Evolutionary conservation across 2,329 filamentous ascomycete genomes (phyloP), one percentile per base, ranked within the genome.

Genomic region (Fusarium miscanthi): DNA sequence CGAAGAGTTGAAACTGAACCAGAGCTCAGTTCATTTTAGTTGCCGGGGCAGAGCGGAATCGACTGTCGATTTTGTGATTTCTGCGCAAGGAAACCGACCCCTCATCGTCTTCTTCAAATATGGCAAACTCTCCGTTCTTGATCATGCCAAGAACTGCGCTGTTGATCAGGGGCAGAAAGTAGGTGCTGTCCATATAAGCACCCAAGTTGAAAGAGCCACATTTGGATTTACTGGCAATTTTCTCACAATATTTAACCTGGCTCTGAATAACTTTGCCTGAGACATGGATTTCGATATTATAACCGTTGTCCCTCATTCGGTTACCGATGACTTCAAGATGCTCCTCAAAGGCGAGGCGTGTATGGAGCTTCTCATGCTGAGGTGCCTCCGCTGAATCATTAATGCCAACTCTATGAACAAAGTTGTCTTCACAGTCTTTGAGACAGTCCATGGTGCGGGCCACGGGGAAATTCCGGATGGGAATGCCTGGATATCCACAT

Each of bases 101-200:
- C 1, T 1, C 0, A 5, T 8, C 6, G 9, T n/a, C 45, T 3
- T 0, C 3, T 8, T 16, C 17, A n/a, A 52, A 52, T 37, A 52
- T 0, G 33, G 33, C 49, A 38, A 52, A 52, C 13, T 52, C 49
- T 16, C 49, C 23, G 3, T 13, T 6, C 23, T 27, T 52, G 33
- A 52, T 13, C 0, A 9, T 16, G 2, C 49, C 33, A 9, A 21
- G 0, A 38, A 3, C 49, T 38, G 33, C 49, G 6, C n/a, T 1
- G 2, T 0, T 1, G 13, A 52, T 52, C 19, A 52, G 8, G 33
- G 49, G 33, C 9, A 52, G 6, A 38, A 27, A 52, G 23, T 52
- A 27, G 17, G 0, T 0, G 0, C 0, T 0, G 5, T 52, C 23
- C 7, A 52, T 52, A 21, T 38, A 27, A 5, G 0, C 33, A 38